Base-by-base conservation (phyloP, 768 basidiomycete genomes). In the Kwoniella dejecticola region DNA sequence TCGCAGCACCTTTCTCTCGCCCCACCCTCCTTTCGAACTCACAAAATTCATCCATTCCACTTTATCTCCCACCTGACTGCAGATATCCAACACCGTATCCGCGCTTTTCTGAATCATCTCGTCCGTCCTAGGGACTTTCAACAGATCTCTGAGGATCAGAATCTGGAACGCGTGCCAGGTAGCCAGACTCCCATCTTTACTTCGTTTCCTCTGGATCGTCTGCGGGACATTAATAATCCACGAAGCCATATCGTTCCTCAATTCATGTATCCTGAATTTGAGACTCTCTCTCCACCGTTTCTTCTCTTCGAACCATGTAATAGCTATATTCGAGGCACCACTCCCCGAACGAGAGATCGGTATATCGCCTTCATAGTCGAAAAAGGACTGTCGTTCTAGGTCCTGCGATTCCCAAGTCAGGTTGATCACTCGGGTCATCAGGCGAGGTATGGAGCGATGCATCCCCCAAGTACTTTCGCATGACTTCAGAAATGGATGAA, bases 41-140 rank as follows among this genome's bases (percentile, higher is more conserved):
- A 64, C 63, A 60, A 48, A 60, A 41, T 64, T 64, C 38, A 64
- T 42, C 49, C 56, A 64, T 40, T 64, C 63, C 17, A 54, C 40
- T 42, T 64, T 64, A 23, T 54, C 63, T 13, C 57, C 63, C 2
- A 55, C 58, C 26, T 60, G 48, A 15, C 36, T 44, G 31, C 57
- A 64, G 1, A 55, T 40, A 6, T 64, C 58, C 12, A 64, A 42
- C 3, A 64, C 52, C 5, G 57, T 59, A 30, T 41, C 36, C 2
- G 58, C 63, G 21, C 42, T 47, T 41, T 42, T 24, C 23, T 60
- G 63, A 5, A 64, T 46, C 2, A 19, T 24, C 0, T 45, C 44
- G 23, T 59, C 52, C 5, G 36, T 19, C 15, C 63, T 40, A 1
- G 41, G 42, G 23, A 21, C n/a, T 29, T 58, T 45, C 21, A 26